Evolutionary conservation across 2,329 filamentous ascomycete species (phyloP), one percentile per base, ranked within the genome.

Genomic region (Hypoxylon sp.): DNA sequence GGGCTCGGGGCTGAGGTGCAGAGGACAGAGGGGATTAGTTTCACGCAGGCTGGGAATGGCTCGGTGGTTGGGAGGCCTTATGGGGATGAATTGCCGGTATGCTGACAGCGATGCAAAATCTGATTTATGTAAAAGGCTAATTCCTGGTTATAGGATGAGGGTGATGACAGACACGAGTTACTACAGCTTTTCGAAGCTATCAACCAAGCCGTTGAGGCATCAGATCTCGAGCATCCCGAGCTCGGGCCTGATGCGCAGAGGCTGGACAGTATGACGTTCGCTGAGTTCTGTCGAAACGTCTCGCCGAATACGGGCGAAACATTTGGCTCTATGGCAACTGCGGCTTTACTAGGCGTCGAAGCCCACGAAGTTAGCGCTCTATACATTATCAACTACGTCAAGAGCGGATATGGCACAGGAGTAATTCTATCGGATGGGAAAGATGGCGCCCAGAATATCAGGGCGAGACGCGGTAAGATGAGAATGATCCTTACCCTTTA

Each of bases 381-480:
- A 1, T 83, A 69, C 60, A 82, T 84, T 58, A 69, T 85, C 15
- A 72, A 81, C 59, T 83, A 84, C 67, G 78, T 76, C 70, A 77
- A 75, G 57, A 74, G 72, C 7, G 78, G 78, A 2, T 75, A 75
- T 3, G 81, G 82, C 0, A 67, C 84, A 2, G 50, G 79, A 49
- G 69, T 74, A 32, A 79, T 84, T 73, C 70, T 78, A 0, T 80
- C 78, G 1, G 81, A 84, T 58, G 61, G 69, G 15, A 76, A 78
- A 47, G 60, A 73, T 30, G 82, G 81, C 4, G 82, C 76, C 0
- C 79, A 83, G 56, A 73, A 80, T 57, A 69, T 83, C 5, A 73
- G 80, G 1, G 61, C 79, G 12, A 69, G 71, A 2, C 66, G 76
- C 45, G 80, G 80, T 1, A 79, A 73, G 1, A 31, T 30, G 30